phyloP scores from a whole-genome alignment of 108 stramenopile genomes.

The Nitzschia putrida region DNA sequence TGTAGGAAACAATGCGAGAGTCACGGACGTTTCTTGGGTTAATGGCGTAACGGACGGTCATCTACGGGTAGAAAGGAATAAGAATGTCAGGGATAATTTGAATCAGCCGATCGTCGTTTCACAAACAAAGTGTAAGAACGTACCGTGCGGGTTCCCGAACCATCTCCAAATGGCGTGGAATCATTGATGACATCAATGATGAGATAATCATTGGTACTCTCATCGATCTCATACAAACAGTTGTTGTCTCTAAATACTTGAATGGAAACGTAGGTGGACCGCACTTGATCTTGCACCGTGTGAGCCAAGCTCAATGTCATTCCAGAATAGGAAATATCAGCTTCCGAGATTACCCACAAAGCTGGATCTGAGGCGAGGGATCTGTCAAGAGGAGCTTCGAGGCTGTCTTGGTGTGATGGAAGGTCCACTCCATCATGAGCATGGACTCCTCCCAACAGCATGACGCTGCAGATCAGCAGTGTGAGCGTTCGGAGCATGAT shows the following conservation, averaged over 20 bases:
- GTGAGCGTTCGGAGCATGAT: too few relatives aligned
- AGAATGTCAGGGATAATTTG: too few relatives aligned
- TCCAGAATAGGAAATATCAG: slow-evolving; percentile 5
- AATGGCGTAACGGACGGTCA: slow-evolving; percentile 4
- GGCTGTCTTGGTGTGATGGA: too few relatives aligned
- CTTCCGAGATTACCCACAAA: slow-evolving; percentile 8
- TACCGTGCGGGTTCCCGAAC: slow-evolving; percentile 11
- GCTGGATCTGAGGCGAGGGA: neutral
- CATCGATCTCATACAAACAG: slow-evolving; percentile 1
- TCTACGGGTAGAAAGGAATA: neutral
- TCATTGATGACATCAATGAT: slow-evolving; percentile 16
- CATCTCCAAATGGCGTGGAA: slow-evolving; percentile 16
- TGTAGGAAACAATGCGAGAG: slow-evolving; percentile 9
- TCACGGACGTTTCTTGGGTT: slow-evolving; percentile 1
- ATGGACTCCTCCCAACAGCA: too few relatives aligned
- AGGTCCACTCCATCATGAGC: too few relatives aligned
- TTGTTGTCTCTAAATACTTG: slow-evolving; percentile 3
- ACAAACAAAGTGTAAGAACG: too few relatives aligned
- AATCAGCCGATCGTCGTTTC: too few relatives aligned
- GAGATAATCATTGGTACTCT: neutral
- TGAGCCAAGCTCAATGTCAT: slow-evolving; percentile 2
- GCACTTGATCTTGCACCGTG: slow-evolving; percentile 11
- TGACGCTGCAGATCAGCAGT: too few relatives aligned
- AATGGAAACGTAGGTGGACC: slow-evolving; percentile 5
- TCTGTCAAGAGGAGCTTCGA: too few relatives aligned